Conservation (phyloP, 257 asterid species). For the Nicotiana obtusifolia region DNA sequence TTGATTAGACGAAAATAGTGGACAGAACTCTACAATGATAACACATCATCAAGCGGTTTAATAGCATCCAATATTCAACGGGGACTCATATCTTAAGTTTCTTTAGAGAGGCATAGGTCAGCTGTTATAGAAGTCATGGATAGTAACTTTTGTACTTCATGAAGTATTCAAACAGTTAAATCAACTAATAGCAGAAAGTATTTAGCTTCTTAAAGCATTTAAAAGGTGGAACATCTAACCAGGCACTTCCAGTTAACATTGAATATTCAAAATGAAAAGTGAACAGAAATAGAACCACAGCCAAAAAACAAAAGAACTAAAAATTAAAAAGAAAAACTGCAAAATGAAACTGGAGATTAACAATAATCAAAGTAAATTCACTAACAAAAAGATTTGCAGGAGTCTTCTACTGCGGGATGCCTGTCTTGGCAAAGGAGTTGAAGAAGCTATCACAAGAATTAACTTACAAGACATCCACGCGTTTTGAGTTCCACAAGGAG, state of each 20-base stretch:
- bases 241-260: background rate
- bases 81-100: background rate
- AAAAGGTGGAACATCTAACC: conserved; percentile 2
- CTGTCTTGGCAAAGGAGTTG: conserved; percentile 67
- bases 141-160: background rate
- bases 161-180: background rate
- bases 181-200: background rate
- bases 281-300: background rate
- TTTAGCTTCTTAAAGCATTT: background rate
- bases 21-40: background rate
- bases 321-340: background rate
- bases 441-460: conserved; percentile 61
- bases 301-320: background rate
- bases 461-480: conserved; percentile 64
- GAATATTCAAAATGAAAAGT: background rate
- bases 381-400: conserved; percentile 34
- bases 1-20: background rate
- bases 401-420: conserved; percentile 75
- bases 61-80: background rate
- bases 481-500: conserved; percentile 79
- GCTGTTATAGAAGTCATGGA: background rate
- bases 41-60: background rate
- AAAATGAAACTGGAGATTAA: background rate
- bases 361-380: background rate
- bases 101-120: background rate